phyloP scores from a whole-genome alignment of 2,329 filamentous ascomycete species.

The Colletotrichum endophyticum region DNA sequence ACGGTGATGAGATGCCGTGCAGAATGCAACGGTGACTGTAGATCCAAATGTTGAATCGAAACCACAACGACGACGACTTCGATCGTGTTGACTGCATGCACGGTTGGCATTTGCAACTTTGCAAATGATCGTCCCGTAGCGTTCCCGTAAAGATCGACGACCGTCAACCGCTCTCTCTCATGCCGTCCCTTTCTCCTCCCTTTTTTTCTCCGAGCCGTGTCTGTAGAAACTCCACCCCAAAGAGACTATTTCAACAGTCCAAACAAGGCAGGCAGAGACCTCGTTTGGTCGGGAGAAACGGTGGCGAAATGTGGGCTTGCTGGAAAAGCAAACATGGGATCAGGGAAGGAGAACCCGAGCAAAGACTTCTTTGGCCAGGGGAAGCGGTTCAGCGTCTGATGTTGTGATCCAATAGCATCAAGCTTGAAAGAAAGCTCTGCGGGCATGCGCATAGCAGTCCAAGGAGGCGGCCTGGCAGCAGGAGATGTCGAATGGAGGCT shows the following conservation, averaged over 20 bases:
- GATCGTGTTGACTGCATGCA: neutral
- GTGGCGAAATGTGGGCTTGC: neutral
- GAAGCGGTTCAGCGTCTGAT: neutral
- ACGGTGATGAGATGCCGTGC: neutral
- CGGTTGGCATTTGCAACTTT: neutral
- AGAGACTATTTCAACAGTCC: neutral
- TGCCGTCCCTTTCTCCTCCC: conserved; percentile 4
- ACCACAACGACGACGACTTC: neutral
- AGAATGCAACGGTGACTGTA: neutral
- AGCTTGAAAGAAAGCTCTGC: neutral
- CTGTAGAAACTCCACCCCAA: neutral
- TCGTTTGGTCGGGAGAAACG: neutral
- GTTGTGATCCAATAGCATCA: conserved; percentile 2
- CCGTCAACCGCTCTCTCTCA: neutral
- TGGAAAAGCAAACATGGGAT: neutral
- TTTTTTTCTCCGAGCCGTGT: neutral
- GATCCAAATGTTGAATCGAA: neutral
- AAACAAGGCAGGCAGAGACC: neutral
- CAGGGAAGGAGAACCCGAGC: neutral
- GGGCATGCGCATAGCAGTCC: neutral
- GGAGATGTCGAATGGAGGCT: conserved; percentile 11
- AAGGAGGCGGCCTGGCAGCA: neutral
- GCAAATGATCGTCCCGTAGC: neutral
- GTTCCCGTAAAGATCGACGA: neutral
- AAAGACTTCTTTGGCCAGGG: neutral